Conservation (phyloP, 306 rosid species). For the Chamaecrista fasciculata region DNA sequence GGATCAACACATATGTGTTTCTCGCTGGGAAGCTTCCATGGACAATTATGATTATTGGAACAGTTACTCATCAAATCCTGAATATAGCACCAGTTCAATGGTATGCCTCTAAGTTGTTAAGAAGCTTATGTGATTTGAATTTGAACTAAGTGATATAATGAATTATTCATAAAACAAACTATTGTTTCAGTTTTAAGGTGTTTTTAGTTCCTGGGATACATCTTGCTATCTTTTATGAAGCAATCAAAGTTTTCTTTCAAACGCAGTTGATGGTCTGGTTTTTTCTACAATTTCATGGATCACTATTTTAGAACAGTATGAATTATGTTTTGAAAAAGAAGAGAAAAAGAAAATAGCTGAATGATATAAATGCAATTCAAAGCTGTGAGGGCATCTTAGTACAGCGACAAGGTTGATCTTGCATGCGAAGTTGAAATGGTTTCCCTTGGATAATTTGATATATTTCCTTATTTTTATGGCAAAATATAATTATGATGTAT, state of each 20-base stretch:
- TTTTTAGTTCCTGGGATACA: not conserved
- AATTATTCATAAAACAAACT: not conserved
- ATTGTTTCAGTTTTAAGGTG: not conserved
- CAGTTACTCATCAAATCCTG: slow-evolving; percentile 35
- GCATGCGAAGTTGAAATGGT: not conserved
- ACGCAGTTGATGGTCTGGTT: not conserved
- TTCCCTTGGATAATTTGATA: not conserved
- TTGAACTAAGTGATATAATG: not conserved
- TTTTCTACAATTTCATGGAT: not conserved
- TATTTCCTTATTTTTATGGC: not conserved
- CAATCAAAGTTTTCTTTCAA: not conserved
- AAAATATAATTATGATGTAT: not conserved
- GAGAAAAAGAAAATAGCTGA: not conserved
- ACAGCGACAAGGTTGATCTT: not conserved
- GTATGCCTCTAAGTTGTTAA: slow-evolving; percentile 39
- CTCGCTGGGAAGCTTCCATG: slow-evolving; percentile 52
- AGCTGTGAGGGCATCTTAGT: slow-evolving; percentile 4
- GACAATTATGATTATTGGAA: slow-evolving; percentile 55
- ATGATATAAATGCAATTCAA: slow-evolving; percentile 14
- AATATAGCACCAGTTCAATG: slow-evolving; percentile 37
- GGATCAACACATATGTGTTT: slow-evolving; percentile 65
- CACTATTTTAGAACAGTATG: not conserved
- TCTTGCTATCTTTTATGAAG: slow-evolving; percentile 1
- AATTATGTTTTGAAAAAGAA: not conserved
- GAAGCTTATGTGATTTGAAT: not conserved